Percentiles rank a stretch among this genome's conserved stretches.
phyloP scores from a whole-genome alignment of 2,329 filamentous ascomycete genomes.

The Colletotrichum godetiae region DNA sequence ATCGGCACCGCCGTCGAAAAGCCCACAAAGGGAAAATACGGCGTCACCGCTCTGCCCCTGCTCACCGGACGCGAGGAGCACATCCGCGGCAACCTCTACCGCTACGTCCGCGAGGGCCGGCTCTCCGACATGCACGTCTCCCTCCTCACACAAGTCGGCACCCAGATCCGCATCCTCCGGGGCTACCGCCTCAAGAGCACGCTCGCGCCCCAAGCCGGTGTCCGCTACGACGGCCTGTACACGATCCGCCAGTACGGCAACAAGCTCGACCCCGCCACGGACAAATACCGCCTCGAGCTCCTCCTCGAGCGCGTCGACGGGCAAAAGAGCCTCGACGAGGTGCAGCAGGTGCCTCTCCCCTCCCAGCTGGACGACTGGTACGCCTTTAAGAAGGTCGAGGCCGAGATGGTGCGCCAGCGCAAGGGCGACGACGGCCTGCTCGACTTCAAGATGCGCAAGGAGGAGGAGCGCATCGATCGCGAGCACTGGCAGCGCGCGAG shows the following conservation, averaged over 20 bases:
- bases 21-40: conserved; percentile 59
- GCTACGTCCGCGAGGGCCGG: conserved; percentile 58
- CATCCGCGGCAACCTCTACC: conserved; percentile 44
- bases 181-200: conserved; percentile 62
- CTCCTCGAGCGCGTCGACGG: conserved; percentile 56
- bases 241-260: conserved; percentile 59
- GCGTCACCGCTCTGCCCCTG: conserved; percentile 60
- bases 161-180: conserved; percentile 62
- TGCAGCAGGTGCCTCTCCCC: conserved; percentile 60
- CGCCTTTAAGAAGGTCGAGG: conserved; percentile 55
- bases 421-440: conserved; percentile 33
- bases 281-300: conserved; percentile 57
- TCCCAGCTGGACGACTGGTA: conserved; percentile 69
- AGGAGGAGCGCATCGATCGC: conserved; percentile 34
- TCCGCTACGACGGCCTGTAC: conserved; percentile 71
- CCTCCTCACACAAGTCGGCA: conserved; percentile 61
- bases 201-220: conserved; percentile 61
- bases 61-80: conserved; percentile 63
- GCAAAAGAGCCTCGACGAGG: conserved; percentile 54
- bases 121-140: conserved; percentile 59
- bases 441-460: conserved; percentile 34
- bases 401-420: conserved; percentile 31
- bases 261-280: conserved; percentile 51
- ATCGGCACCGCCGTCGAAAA: conserved; percentile 56
- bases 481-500: conserved; percentile 35